Evolutionary conservation across 1,284 basidiomycete species (phyloP), one percentile per base, ranked within the genome.

Genomic region (Ganoderma resinaceum): DNA sequence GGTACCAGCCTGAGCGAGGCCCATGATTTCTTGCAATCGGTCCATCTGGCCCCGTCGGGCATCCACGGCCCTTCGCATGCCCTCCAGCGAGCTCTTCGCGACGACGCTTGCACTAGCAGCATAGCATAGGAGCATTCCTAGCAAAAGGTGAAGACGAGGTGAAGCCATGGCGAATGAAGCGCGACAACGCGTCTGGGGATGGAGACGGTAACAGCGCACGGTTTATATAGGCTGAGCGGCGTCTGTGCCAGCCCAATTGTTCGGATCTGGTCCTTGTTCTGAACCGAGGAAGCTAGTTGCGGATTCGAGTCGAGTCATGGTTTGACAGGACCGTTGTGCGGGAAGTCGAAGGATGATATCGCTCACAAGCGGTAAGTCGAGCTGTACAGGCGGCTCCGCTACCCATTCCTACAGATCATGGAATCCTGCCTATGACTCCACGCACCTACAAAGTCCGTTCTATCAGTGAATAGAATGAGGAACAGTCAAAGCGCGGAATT

Each of bases 1-100:
- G 49, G n/a, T 37, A 12, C 38, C 43, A 26, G 35, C 61, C 12
- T 31, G 61, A 35, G 85, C 52, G 1, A 11, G 81, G 18, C 80
- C 83, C 29, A 87, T 71, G 68, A 87, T 84, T 62, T 81, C 78
- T 46, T 76, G 77, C 75, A 87, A 70, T 26, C 83, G 79, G 60
- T 81, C 77, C 8, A 84, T 71, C 69, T 86, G 85, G 71, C 86
- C 85, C 62, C 80, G 81, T 74, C 87, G 86, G 35, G 86, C 83
- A 26, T 79, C 79, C 74, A 72, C 73, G 14, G 76, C 78, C 46
- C 84, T 81, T 55, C 84, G 81, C 77, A 87, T 80, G 38, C 83
- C 75, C 57, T 82, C 78, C 73, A 82, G 67, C 55, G 72, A 69
- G 62, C 69, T 69, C 18, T 70, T 70, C 37, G 72, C 63, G 58